phyloP scores from a whole-genome alignment of 345 rosid genomes.

The Hypericum androsaemum region DNA sequence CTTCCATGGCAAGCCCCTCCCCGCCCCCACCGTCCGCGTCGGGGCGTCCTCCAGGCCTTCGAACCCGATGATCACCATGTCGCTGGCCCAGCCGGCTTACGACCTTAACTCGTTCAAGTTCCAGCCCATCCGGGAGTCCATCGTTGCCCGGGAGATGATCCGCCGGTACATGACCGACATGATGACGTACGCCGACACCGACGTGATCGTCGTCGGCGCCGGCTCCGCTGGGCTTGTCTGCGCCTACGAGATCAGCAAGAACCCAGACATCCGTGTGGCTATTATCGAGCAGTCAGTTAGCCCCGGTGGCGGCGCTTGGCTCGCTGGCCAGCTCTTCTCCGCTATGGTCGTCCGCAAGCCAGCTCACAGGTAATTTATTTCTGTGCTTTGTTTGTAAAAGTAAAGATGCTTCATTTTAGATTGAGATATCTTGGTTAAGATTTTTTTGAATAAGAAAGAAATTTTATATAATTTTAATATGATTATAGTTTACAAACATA shows the following conservation, averaged over 20 bases:
- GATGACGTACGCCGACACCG: constrained; percentile 62
- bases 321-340: constrained; percentile 72
- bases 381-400: too few relatives aligned
- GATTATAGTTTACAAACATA: too few relatives aligned
- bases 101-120: constrained; percentile 48
- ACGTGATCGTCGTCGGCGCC: constrained; percentile 62
- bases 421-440: too few relatives aligned
- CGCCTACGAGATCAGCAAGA: constrained; percentile 72
- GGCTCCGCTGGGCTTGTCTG: constrained; percentile 64
- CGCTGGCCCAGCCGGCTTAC: constrained; percentile 14
- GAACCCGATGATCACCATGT: too few relatives aligned
- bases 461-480: too few relatives aligned
- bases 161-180: constrained; percentile 68
- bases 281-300: constrained; percentile 67
- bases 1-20: constrained; percentile 35
- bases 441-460: too few relatives aligned
- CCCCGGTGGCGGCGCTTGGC: constrained; percentile 82
- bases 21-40: constrained; percentile 9
- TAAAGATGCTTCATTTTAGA: too few relatives aligned
- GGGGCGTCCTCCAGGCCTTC: constrained; percentile 17
- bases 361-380: constrained; percentile 36
- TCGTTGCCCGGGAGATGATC: constrained; percentile 62
- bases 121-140: constrained; percentile 46
- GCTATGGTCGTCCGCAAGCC: constrained; percentile 80
- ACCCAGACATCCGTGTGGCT: constrained; percentile 50